Evolutionary conservation across 1,139 yeast genomes (phyloP).

Genomic region (Geotrichum fermentans): DNA sequence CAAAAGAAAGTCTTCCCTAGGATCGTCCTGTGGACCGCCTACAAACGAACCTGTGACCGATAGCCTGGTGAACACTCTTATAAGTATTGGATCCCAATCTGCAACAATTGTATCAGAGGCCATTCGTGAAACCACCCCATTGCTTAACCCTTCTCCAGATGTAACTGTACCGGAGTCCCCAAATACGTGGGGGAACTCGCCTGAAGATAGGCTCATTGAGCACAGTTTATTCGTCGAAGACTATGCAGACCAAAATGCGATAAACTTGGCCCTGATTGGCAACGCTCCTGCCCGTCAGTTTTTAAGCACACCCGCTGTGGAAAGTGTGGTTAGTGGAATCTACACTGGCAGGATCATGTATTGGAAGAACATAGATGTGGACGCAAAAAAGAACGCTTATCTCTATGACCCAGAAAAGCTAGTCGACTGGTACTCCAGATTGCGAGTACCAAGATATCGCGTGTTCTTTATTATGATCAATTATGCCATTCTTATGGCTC

Average conservation of each 20-base stretch:
- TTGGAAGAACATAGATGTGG: constrained; percentile 33
- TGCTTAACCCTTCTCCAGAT: background rate
- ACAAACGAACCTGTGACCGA: background rate
- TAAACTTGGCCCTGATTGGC: constrained; percentile 16
- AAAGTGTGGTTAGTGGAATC: constrained; percentile 22
- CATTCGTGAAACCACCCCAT: background rate
- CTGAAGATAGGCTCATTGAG: constrained; percentile 15
- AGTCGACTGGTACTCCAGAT: constrained; percentile 32
- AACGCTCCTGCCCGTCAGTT: constrained; percentile 14
- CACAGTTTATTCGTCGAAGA: constrained; percentile 17
- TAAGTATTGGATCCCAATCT: background rate
- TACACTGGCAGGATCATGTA: constrained; percentile 37
- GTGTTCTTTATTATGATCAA: constrained; percentile 33
- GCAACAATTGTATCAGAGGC: background rate
- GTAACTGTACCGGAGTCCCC: background rate
- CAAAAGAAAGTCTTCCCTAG: background rate
- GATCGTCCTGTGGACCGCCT: background rate
- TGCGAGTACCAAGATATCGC: constrained; percentile 35
- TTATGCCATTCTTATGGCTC: constrained; percentile 30
- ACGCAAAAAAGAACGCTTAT: constrained; percentile 28
- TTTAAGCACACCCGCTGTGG: constrained; percentile 14
- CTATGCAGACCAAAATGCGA: constrained; percentile 13
- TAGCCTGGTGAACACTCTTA: too few relatives aligned
- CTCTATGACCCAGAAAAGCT: constrained; percentile 23
- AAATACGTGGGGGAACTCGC: constrained; percentile 3